Percentiles rank a stretch among this genome's conserved stretches.
phyloP scores from a whole-genome alignment of 805 yeast genomes.

The Clavispora phyllophila region DNA sequence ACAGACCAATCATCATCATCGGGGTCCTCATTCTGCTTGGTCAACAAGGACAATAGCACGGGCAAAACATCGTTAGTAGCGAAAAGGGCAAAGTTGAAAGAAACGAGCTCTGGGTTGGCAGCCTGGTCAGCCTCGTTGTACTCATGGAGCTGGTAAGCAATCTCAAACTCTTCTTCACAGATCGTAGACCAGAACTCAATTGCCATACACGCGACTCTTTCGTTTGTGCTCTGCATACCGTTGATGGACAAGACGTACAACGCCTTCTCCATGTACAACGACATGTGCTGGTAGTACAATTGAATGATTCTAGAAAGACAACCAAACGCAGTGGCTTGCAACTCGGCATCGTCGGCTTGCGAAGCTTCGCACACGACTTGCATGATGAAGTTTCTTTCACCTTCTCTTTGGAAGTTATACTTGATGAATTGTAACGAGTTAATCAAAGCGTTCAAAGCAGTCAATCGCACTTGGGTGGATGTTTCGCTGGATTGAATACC shows the following conservation, averaged over 20 bases:
- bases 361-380: conserved; percentile 99
- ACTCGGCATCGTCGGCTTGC: conserved; percentile 74
- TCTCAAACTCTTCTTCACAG: conserved; percentile 94
- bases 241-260: conserved; percentile 81
- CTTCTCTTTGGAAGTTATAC: conserved; percentile 83
- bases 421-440: conserved; percentile 87
- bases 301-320: conserved; percentile 91
- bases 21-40: conserved; percentile 87
- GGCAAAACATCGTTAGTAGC: conserved; percentile 87
- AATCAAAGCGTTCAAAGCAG: conserved; percentile 89
- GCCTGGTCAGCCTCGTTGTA: conserved; percentile 34
- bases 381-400: conserved; percentile 96
- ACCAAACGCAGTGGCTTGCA: conserved; percentile 94
- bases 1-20: conserved; percentile 98
- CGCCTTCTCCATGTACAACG: conserved; percentile 96
- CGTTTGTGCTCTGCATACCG: conserved; percentile 85
- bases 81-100: conserved; percentile 77
- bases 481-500: conserved; percentile 88
- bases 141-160: conserved; percentile 63
- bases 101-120: conserved; percentile 38
- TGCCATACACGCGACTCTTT: conserved; percentile 94
- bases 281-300: conserved; percentile 83
- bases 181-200: conserved; percentile 99
- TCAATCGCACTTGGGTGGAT: conserved; percentile 67
- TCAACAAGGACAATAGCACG: conserved; percentile 70